phyloP scores from a whole-genome alignment of 371 early-diverging fungal species.

The Mucor piriformis region DNA sequence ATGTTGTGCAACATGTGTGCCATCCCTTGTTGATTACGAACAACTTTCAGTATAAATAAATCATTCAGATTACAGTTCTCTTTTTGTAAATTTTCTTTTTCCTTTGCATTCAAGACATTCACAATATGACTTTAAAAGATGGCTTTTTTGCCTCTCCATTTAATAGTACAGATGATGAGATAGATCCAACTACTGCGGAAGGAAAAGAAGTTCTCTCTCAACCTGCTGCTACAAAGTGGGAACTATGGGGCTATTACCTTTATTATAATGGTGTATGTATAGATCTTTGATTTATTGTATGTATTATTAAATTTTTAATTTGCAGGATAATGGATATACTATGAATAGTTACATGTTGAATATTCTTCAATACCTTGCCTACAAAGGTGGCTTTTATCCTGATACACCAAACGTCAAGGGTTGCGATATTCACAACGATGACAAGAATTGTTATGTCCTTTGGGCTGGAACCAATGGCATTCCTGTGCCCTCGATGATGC shows the following conservation, averaged over 20 bases:
- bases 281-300: background rate
- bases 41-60: conserved; percentile 5
- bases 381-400: conserved; percentile 45
- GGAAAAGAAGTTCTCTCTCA: conserved; percentile 35
- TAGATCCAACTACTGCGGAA: conserved; percentile 30
- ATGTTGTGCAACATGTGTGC: background rate
- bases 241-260: conserved; percentile 54
- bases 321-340: conserved; percentile 52
- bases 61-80: background rate
- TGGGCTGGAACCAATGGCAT: conserved; percentile 38
- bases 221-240: conserved; percentile 43
- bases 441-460: conserved; percentile 35
- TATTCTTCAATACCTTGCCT: conserved; percentile 45
- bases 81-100: background rate
- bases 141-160: conserved; percentile 35
- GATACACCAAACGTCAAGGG: conserved; percentile 29
- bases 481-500: conserved; percentile 49
- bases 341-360: conserved; percentile 52
- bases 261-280: conserved; percentile 53
- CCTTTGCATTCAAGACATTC: background rate
- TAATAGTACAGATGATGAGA: conserved; percentile 28
- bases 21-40: background rate
- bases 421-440: conserved; percentile 35
- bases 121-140: conserved; percentile 9
- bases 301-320: background rate